These are phyloP conservation scores for Tuctoria greenei DNA, from an alignment of 176 grass and related monocot genomes.

Conservation along the genomic window DNA sequence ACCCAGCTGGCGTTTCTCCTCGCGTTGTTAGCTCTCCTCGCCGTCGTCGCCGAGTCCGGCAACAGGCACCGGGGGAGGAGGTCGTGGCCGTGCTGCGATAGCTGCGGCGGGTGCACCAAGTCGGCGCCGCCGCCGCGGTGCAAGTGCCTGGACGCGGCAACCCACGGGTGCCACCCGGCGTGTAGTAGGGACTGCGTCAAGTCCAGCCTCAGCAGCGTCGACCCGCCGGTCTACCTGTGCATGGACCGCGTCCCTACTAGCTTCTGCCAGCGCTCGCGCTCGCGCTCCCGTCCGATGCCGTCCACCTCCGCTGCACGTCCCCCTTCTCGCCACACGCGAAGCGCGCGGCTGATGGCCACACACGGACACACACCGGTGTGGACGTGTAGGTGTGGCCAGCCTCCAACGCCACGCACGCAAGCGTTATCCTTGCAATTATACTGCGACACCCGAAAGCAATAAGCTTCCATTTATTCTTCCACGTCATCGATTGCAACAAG, in stretches of 20 bases:
- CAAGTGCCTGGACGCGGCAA: slow-evolving; percentile 60
- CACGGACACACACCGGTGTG: background rate
- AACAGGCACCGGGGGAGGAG: slow-evolving; percentile 25
- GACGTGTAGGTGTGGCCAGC: background rate
- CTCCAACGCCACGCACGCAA: background rate
- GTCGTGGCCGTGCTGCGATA: slow-evolving; percentile 73
- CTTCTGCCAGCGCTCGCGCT: slow-evolving; percentile 60
- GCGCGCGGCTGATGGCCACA: background rate
- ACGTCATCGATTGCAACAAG: background rate
- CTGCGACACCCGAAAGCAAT: too few species aligned
- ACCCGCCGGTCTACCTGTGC: slow-evolving; percentile 74
- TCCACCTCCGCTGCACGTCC: slow-evolving; percentile 44
- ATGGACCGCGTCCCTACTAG: slow-evolving; percentile 58
- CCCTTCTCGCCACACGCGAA: background rate
- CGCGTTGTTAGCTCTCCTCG: slow-evolving; percentile 6
- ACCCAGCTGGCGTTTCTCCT: slow-evolving; percentile 19
- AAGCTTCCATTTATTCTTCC: too few species aligned
- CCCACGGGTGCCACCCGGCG: slow-evolving; percentile 66
- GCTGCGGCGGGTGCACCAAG: slow-evolving; percentile 70
- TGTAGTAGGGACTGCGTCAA: slow-evolving; percentile 74
- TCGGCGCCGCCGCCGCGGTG: slow-evolving; percentile 50
- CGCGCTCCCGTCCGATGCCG: too few species aligned
- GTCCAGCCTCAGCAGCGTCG: slow-evolving; percentile 52
- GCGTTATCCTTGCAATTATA: background rate
- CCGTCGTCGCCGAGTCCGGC: slow-evolving; percentile 36